Conservation (phyloP, 2,329 filamentous ascomycete species). For the Paradendryphiella salina region DNA sequence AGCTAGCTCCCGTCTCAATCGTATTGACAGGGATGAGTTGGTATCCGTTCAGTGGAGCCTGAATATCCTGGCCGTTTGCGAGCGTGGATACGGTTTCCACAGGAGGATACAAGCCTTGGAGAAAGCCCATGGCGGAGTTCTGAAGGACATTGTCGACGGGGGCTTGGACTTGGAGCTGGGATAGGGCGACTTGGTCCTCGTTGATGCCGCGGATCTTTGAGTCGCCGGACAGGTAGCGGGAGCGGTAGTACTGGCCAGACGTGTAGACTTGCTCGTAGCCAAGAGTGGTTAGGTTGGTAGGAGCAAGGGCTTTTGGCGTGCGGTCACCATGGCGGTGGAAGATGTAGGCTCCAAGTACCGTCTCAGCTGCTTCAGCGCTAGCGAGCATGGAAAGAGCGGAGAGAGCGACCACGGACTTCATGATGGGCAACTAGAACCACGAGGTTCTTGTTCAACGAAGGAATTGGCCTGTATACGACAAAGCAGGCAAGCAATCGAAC, state of each 20-base stretch:
- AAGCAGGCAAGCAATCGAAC: constrained; percentile 11
- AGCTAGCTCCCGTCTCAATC: constrained; percentile 62
- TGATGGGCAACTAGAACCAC: constrained; percentile 18
- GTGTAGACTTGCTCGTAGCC: constrained; percentile 75
- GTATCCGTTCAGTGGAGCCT: constrained; percentile 74
- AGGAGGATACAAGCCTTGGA: constrained; percentile 86
- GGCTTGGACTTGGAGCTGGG: constrained; percentile 72
- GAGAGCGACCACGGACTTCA: constrained; percentile 32
- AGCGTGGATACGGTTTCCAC: constrained; percentile 62
- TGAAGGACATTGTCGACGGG: constrained; percentile 78
- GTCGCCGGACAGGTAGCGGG: constrained; percentile 70
- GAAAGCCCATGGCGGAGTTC: constrained; percentile 76
- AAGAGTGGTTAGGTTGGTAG: constrained; percentile 74
- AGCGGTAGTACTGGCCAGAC: constrained; percentile 74
- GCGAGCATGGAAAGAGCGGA: constrained; percentile 35
- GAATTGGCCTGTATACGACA: background rate
- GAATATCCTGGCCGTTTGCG: constrained; percentile 68
- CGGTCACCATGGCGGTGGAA: constrained; percentile 91
- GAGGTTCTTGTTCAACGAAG: background rate
- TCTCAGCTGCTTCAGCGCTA: constrained; percentile 57
- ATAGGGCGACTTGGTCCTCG: constrained; percentile 65
- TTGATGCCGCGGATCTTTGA: constrained; percentile 68
- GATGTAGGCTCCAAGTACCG: constrained; percentile 78
- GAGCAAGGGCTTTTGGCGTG: constrained; percentile 73
- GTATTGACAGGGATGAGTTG: constrained; percentile 78